phyloP scores from a whole-genome alignment of 2,329 filamentous ascomycete genomes.

The Alternaria sp. region DNA sequence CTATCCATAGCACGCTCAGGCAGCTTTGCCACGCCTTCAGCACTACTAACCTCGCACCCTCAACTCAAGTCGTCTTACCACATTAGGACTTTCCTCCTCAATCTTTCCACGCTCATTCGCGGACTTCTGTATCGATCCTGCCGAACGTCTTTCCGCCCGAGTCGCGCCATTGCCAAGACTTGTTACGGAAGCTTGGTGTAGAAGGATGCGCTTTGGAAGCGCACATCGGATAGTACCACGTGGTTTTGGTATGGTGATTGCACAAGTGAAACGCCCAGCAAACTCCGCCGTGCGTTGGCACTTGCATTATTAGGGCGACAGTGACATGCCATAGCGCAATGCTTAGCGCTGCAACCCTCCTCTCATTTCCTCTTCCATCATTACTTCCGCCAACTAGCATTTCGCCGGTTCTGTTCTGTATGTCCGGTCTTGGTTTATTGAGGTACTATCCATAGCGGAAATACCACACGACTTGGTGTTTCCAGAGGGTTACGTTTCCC shows the following conservation, averaged over 20 bases:
- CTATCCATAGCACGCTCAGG: not conserved
- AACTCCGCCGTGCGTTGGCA: slow-evolving; percentile 3
- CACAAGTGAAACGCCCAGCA: slow-evolving; percentile 20
- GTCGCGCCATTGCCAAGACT: slow-evolving; percentile 7
- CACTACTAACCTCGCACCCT: slow-evolving; percentile 1
- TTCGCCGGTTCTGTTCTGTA: slow-evolving; percentile 9
- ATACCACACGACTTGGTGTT: not conserved
- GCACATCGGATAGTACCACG: not conserved
- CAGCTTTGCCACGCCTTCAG: slow-evolving; percentile 2
- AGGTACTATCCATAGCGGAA: not conserved
- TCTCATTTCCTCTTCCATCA: slow-evolving; percentile 5
- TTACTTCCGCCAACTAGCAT: slow-evolving; percentile 17
- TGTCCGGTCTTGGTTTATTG: not conserved
- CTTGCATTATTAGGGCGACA: slow-evolving; percentile 5
- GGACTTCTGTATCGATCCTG: slow-evolving; percentile 18
- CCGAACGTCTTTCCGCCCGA: slow-evolving; percentile 10
- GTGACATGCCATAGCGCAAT: slow-evolving; percentile 9
- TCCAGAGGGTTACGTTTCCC: not conserved
- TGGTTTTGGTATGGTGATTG: not conserved
- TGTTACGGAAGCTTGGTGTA: slow-evolving; percentile 4
- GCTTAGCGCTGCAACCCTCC: slow-evolving; percentile 14
- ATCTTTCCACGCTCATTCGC: slow-evolving; percentile 17
- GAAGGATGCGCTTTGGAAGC: not conserved
- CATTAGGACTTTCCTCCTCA: not conserved
- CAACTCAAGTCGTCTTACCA: slow-evolving; percentile 9